phyloP scores from a whole-genome alignment of 345 rosid species.

The Citrus mangshanensis region DNA sequence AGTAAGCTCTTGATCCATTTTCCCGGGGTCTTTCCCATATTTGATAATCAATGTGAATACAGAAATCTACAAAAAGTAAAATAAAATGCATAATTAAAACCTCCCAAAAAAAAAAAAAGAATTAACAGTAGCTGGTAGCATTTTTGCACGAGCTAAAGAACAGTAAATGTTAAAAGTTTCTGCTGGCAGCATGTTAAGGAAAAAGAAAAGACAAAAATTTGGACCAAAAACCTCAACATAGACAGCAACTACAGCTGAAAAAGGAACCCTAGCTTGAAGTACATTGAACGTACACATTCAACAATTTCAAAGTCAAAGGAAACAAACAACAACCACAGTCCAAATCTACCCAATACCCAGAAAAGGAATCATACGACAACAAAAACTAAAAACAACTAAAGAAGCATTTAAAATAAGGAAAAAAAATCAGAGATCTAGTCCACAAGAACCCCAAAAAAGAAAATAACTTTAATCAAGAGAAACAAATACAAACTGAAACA shows the following conservation, averaged over 20 bases:
- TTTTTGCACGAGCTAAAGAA: neutral
- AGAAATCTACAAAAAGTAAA: conserved; percentile 16
- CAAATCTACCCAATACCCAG: conserved; percentile 1
- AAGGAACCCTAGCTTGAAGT: neutral
- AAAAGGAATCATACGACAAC: neutral
- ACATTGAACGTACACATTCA: neutral
- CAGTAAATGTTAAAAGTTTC: neutral
- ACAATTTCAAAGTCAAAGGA: neutral
- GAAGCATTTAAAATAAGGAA: neutral
- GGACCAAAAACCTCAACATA: neutral
- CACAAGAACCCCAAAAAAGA: neutral
- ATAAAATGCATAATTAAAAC: neutral
- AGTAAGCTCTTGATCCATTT: conserved; percentile 74
- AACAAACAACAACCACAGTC: neutral
- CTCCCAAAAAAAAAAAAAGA: neutral
- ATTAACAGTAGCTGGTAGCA: no score
- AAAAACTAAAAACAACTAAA: neutral
- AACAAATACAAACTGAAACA: neutral
- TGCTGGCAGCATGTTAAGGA: neutral
- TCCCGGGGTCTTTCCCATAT: conserved; percentile 77
- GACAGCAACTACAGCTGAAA: neutral
- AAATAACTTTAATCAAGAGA: neutral
- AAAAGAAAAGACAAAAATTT: neutral
- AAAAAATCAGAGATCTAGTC: conserved; percentile 1
- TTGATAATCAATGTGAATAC: neutral